These are phyloP conservation scores for Pichia sp. DNA, from an alignment of 1,139 yeast species.

Conservation along the genomic window DNA sequence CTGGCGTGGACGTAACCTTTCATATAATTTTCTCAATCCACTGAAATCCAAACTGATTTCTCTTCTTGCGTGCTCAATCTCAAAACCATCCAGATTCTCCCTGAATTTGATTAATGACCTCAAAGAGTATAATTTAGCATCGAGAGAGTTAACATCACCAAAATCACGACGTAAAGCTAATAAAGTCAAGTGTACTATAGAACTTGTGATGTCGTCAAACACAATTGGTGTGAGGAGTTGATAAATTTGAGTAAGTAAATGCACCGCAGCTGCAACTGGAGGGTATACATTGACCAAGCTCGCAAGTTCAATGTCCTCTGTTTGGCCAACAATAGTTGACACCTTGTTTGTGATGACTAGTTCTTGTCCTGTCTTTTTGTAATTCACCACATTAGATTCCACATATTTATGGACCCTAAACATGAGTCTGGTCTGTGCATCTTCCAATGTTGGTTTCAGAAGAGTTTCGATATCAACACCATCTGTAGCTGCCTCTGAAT, in stretches of 20 bases:
- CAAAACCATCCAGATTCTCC: slow-evolving; percentile 69
- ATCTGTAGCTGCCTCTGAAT: slow-evolving; percentile 41
- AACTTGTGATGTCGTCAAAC: slow-evolving; percentile 86
- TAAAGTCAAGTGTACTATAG: slow-evolving; percentile 75
- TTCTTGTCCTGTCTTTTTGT: slow-evolving; percentile 62
- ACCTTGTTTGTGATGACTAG: slow-evolving; percentile 36
- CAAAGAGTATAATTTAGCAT: slow-evolving; percentile 60
- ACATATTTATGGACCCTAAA: slow-evolving; percentile 70
- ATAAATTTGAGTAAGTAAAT: slow-evolving; percentile 69
- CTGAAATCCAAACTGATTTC: slow-evolving; percentile 78
- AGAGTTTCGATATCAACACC: slow-evolving; percentile 26
- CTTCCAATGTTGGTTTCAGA: slow-evolving; percentile 66
- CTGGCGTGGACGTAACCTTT: slow-evolving; percentile 15
- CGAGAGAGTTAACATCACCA: slow-evolving; percentile 35
- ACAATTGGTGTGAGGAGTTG: slow-evolving; percentile 69
- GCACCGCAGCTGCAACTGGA: slow-evolving; percentile 66
- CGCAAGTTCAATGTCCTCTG: slow-evolving; percentile 24
- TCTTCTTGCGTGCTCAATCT: slow-evolving; percentile 65
- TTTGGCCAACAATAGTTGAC: not conserved
- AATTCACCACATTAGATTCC: slow-evolving; percentile 59
- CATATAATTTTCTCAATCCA: slow-evolving; percentile 38
- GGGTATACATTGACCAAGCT: slow-evolving; percentile 42
- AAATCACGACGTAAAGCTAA: slow-evolving; percentile 50
- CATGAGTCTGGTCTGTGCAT: slow-evolving; percentile 71
- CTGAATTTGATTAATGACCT: slow-evolving; percentile 66